Evolutionary conservation across 495 filamentous ascomycete species (phyloP).

Genomic region (Tuber borchii): DNA sequence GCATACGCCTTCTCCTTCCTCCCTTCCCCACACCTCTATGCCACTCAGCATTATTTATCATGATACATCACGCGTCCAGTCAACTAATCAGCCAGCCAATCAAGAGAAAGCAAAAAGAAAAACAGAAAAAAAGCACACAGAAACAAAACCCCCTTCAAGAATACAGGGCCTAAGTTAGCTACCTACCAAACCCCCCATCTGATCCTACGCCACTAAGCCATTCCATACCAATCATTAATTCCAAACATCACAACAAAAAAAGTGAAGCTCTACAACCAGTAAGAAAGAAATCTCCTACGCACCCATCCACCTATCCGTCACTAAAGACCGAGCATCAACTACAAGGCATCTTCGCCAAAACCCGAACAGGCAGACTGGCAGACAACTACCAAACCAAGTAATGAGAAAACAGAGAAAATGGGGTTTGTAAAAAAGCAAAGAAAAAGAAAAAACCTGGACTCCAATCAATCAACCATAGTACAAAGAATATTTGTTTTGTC

Average conservation of each 20-base stretch:
- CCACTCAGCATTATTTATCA: not conserved
- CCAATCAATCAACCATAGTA: constrained; percentile 15
- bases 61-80: not conserved
- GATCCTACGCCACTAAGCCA: not conserved
- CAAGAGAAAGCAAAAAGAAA: not conserved
- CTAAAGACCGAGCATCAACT: not conserved
- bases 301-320: not conserved
- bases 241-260: not conserved
- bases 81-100: not conserved
- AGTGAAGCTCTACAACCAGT: not conserved
- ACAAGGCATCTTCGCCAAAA: not conserved
- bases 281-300: not conserved
- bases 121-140: not conserved
- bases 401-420: constrained; percentile 10
- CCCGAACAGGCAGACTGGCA: not conserved
- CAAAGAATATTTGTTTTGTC: not conserved
- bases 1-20: not conserved
- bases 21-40: not conserved
- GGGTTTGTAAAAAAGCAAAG: constrained; percentile 1
- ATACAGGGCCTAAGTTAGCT: not conserved
- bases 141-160: not conserved
- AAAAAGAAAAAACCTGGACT: constrained; percentile 17
- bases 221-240: not conserved
- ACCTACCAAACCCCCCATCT: not conserved
- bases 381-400: constrained; percentile 8